These are phyloP conservation scores for Tylopilus rubrobrunneus DNA, from an alignment of 768 basidiomycete genomes.

Conservation along the genomic window DNA sequence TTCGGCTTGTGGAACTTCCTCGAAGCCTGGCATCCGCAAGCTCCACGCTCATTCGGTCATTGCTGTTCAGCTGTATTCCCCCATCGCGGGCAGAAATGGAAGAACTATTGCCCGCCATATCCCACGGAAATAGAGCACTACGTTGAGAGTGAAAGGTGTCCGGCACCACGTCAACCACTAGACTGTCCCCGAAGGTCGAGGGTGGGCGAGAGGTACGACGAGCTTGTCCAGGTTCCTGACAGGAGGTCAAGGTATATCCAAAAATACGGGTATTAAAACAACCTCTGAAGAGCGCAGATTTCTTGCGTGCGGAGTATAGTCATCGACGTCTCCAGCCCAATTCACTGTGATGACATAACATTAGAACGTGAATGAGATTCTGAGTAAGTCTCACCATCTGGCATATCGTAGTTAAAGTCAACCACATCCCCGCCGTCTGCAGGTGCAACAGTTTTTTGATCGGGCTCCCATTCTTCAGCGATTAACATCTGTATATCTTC, in stretches of 20 bases:
- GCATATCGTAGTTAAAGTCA: constrained; percentile 22
- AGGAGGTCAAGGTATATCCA: constrained; percentile 10
- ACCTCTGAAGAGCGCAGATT: constrained; percentile 58
- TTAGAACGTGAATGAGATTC: not conserved
- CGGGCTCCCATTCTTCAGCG: constrained; percentile 12
- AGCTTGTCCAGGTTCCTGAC: constrained; percentile 84
- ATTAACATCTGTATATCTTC: not conserved
- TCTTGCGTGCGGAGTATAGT: constrained; percentile 14
- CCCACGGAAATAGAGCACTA: constrained; percentile 79
- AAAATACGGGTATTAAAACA: constrained; percentile 28
- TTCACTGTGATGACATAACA: constrained; percentile 16
- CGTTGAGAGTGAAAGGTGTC: constrained; percentile 52
- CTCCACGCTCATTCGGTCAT: constrained; percentile 47
- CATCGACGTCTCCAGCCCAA: constrained; percentile 16
- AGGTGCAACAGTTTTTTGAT: constrained; percentile 5
- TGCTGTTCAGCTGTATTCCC: constrained; percentile 31
- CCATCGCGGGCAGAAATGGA: constrained; percentile 40
- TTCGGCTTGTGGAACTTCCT: constrained; percentile 51
- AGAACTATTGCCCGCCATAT: constrained; percentile 70
- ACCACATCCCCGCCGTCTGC: constrained; percentile 12
- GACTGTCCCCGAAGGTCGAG: constrained; percentile 46
- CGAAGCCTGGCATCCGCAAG: constrained; percentile 51
- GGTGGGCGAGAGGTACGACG: constrained; percentile 62
- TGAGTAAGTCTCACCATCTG: constrained; percentile 16
- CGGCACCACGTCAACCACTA: constrained; percentile 43